Evolutionary conservation across 495 filamentous ascomycete genomes (phyloP), one percentile per base, ranked within the genome.

Genomic region (Filosporella fistucella): DNA sequence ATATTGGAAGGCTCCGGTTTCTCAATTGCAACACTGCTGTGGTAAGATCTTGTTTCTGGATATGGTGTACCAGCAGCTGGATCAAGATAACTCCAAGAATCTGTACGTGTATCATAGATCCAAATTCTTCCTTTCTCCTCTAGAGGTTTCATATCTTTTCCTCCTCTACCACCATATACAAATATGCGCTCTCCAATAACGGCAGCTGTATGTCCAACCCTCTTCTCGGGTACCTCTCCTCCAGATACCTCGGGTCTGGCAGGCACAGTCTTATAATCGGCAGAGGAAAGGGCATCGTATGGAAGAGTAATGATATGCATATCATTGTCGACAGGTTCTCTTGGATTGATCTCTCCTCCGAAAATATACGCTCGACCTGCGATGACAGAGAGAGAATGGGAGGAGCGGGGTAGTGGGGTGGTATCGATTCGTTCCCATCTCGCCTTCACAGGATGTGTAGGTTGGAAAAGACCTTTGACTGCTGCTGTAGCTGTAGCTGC

Each of bases 351-450:
- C 59, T 81, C 75, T 58, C 82, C 82, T 48, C 82, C 83, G 60
- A 86, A 86, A 52, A 86, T 74, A 63, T 85, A 90, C 13, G 80
- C 76, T 35, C 75, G 73, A n/a, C 78, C 72, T 45, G 73, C 74
- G 24, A 91, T 60, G 40, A 89, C 66, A 13, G 85, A 78, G 39
- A 88, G 58, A 4, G 80, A 75, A 55, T 91, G 88, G 0, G 83
- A 82, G 3, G 82, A 85, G 10, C 86, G 76, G 13, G 77, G 80
- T 3, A 93, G 67, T 1, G 67, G 54, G 13, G 71, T 70, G 23
- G 72, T 52, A 0, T 69, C 57, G 43, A 87, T 70, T 47, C 75
- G 73, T 41, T 76, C 67, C 72, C 81, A 82, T 32, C 70, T 77
- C 17, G 76, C 82, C 56, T 75, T 79, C 56, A 57, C 32, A 6